Evolutionary conservation across 2,329 filamentous ascomycete genomes (phyloP), one percentile per base, ranked within the genome.

Genomic region (Fusarium sambucinum): DNA sequence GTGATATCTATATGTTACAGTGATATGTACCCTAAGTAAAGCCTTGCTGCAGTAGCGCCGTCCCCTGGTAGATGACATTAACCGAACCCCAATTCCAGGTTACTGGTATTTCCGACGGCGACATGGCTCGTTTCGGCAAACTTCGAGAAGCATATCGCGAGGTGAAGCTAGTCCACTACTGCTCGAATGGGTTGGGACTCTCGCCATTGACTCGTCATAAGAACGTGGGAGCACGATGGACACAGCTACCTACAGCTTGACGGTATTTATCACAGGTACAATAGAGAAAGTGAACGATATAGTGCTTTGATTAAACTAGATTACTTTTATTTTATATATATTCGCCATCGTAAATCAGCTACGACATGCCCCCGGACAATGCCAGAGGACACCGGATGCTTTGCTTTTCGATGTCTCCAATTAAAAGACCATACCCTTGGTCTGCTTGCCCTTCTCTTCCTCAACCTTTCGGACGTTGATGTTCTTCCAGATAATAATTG

Each of bases 391-490:
- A 16, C 7, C 13, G 1, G 29, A 33, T 33, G 35, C 6, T 13
- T 4, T 23, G 5, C 9, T 13, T 7, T 11, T 6, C 3, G 19
- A 21, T 3, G 17, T 5, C 5, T 7, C 19, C 16, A 25, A 13
- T 27, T 33, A 58, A 14, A 58, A 58, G 21, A 58, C 55, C 55
- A 58, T 80, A 30, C 80, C 79, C 68, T 75, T 79, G 13, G 73
- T 74, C 68, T 58, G 55, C 32, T 58, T 58, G 8, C 78, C 76
- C 46, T 77, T 76, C 19, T 73, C 72, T 35, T 74, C 60, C 56
- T 81, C 74, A 3, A 80, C 55, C 52, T 80, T 78, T 71, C 76
- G 80, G 11, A 82, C 76, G 46, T 82, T 81, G 40, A 80, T 75
- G 51, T 82, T 80, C 61, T 71, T 77, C 80, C 79, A 82, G 12